Evolutionary conservation across 768 basidiomycete genomes (phyloP).

Genomic region (Leccinum aurantiacum): DNA sequence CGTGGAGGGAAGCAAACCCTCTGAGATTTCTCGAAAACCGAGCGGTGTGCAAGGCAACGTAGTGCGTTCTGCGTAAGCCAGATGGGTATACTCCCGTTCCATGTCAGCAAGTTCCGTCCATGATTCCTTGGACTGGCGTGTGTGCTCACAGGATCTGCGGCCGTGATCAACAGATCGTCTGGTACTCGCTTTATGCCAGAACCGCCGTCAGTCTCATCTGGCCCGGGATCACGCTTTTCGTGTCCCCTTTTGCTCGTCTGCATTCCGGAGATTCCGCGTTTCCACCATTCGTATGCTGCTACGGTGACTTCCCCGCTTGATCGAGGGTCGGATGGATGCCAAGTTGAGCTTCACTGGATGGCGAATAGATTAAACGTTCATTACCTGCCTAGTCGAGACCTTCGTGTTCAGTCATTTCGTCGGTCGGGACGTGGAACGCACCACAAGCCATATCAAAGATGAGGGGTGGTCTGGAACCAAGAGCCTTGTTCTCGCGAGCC

Average conservation of each 20-base stretch:
- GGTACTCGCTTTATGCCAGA: slow-evolving; percentile 7
- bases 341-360: slow-evolving; percentile 26
- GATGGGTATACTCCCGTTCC: slow-evolving; percentile 52
- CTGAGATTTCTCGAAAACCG: slow-evolving; percentile 62
- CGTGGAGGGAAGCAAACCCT: slow-evolving; percentile 48
- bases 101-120: slow-evolving; percentile 13
- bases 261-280: slow-evolving; percentile 31
- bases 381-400: slow-evolving; percentile 25
- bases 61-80: slow-evolving; percentile 57
- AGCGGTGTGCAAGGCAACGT: slow-evolving; percentile 53
- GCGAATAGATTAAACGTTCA: neutral
- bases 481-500: slow-evolving; percentile 14
- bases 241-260: slow-evolving; percentile 15
- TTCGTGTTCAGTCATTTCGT: neutral
- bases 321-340: neutral
- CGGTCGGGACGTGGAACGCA: slow-evolving; percentile 9
- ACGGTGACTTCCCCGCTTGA: slow-evolving; percentile 64
- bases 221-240: neutral
- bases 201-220: neutral
- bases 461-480: slow-evolving; percentile 20
- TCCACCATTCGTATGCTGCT: slow-evolving; percentile 62
- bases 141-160: slow-evolving; percentile 28
- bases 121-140: neutral
- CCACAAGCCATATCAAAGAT: slow-evolving; percentile 33
- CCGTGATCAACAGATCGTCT: slow-evolving; percentile 19